These are phyloP conservation scores for Isabelozyma heimii DNA, from an alignment of 805 yeast genomes.

Conservation along the genomic window DNA sequence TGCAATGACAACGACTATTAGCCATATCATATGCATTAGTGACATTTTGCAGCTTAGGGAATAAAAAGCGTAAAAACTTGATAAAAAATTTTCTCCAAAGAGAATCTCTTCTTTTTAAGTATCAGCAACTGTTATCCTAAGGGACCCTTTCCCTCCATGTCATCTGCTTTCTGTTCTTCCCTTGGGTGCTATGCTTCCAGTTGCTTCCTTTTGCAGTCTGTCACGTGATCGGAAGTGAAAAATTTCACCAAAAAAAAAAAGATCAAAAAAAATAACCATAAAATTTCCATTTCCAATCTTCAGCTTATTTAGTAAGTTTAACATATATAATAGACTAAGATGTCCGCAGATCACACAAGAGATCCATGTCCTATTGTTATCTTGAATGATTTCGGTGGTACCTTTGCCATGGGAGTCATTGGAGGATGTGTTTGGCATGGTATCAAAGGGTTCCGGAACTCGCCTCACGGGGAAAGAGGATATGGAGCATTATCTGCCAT, in stretches of 20 bases:
- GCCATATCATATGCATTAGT: neutral
- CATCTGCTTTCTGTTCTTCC: neutral
- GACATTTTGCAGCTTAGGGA: neutral
- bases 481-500: constrained; percentile 86
- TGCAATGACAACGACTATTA: neutral
- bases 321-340: constrained; percentile 17
- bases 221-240: neutral
- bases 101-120: too few relatives aligned
- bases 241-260: neutral
- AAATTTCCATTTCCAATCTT: neutral
- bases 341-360: constrained; percentile 97
- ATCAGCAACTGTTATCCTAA: too few relatives aligned
- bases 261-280: neutral
- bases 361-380: constrained; percentile 99
- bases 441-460: constrained; percentile 96
- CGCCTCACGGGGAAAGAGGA: constrained; percentile 95
- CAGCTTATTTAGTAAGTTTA: neutral
- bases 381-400: constrained; percentile 97
- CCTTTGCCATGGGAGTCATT: constrained; percentile 97
- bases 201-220: neutral
- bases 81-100: neutral
- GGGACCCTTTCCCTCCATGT: neutral
- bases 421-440: constrained; percentile 99
- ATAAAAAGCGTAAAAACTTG: neutral
- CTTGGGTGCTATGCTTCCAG: neutral